Conservation (phyloP, 768 basidiomycete genomes). For the Boletus sp. region DNA sequence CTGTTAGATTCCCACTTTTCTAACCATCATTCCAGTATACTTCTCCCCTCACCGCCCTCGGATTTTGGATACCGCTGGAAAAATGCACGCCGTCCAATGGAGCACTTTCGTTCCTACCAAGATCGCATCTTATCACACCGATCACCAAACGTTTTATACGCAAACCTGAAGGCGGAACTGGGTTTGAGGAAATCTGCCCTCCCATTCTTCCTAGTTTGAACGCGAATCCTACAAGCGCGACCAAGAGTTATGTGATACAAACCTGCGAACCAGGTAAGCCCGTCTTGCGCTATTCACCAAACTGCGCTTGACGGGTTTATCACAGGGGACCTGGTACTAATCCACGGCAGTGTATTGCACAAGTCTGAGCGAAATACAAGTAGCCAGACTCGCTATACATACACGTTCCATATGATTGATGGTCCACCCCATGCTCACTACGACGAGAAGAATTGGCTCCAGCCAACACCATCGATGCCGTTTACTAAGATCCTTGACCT, state of each 20-base stretch:
- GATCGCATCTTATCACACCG: slow-evolving; percentile 75
- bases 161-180: slow-evolving; percentile 72
- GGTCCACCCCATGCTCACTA: slow-evolving; percentile 67
- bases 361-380: slow-evolving; percentile 87
- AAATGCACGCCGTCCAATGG: slow-evolving; percentile 81
- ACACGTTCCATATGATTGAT: slow-evolving; percentile 96
- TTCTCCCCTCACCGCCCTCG: slow-evolving; percentile 85
- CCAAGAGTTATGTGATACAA: slow-evolving; percentile 60
- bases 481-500: slow-evolving; percentile 60
- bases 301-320: neutral
- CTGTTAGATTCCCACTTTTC: neutral
- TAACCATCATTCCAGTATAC: slow-evolving; percentile 64
- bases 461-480: slow-evolving; percentile 81
- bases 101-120: slow-evolving; percentile 85
- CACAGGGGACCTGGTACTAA: slow-evolving; percentile 85
- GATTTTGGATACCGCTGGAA: slow-evolving; percentile 96
- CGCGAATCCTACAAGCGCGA: slow-evolving; percentile 1
- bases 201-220: slow-evolving; percentile 18
- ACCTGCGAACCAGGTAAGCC: slow-evolving; percentile 67
- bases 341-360: slow-evolving; percentile 92
- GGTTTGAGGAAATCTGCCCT: slow-evolving; percentile 64
- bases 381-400: slow-evolving; percentile 80
- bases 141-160: slow-evolving; percentile 87
- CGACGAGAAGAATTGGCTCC: slow-evolving; percentile 94
- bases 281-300: neutral